phyloP scores from a whole-genome alignment of 2,329 filamentous ascomycete species.

The Cladosporium sp. region DNA sequence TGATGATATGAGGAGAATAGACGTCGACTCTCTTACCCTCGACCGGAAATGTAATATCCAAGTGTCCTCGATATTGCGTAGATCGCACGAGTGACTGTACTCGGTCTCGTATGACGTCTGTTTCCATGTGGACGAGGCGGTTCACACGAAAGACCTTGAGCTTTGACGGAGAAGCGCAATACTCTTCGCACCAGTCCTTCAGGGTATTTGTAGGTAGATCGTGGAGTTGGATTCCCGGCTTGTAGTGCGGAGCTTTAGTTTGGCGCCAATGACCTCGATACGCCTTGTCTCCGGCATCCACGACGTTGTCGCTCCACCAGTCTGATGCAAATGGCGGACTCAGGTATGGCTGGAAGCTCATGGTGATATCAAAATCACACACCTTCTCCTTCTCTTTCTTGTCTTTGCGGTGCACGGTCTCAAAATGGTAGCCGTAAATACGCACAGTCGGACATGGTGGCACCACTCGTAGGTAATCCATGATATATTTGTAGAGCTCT shows the following conservation, averaged over 20 bases:
- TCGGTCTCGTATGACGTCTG: constrained; percentile 44
- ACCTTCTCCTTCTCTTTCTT: constrained; percentile 25
- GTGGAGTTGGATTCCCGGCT: constrained; percentile 43
- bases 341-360: constrained; percentile 19
- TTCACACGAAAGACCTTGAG: constrained; percentile 48
- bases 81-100: constrained; percentile 53
- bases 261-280: constrained; percentile 59
- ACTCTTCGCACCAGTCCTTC: constrained; percentile 62
- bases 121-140: constrained; percentile 52
- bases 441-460: constrained; percentile 20
- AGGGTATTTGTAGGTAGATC: constrained; percentile 35
- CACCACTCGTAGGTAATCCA: constrained; percentile 17
- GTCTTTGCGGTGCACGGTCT: constrained; percentile 19
- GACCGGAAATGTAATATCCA: constrained; percentile 55
- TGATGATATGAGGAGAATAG: constrained; percentile 57
- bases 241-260: constrained; percentile 43
- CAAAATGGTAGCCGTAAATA: constrained; percentile 24
- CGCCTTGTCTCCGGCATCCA: constrained; percentile 54
- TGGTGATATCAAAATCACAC: constrained; percentile 23
- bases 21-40: constrained; percentile 53
- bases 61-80: constrained; percentile 61
- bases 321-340: constrained; percentile 14
- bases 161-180: constrained; percentile 51
- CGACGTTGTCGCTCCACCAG: constrained; percentile 35
- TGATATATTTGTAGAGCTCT: constrained; percentile 21